Evolutionary conservation across 768 basidiomycete genomes (phyloP).

Genomic region (Fomitopsis serialis): DNA sequence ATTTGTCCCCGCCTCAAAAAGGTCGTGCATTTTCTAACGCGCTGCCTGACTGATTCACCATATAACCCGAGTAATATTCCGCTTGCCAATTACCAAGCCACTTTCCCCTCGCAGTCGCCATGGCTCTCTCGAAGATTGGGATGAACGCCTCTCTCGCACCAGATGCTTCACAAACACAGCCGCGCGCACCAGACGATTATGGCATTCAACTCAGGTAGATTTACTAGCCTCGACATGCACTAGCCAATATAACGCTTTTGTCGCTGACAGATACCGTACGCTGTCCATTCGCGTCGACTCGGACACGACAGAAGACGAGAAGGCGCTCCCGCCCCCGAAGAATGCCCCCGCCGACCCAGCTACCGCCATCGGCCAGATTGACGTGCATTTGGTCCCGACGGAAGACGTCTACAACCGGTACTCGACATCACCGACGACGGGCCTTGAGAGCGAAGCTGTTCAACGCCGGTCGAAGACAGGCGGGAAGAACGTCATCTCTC

Average conservation of each 20-base stretch:
- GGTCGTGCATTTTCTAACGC: too few species aligned
- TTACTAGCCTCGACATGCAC: neutral
- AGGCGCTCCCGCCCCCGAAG: slow-evolving; percentile 13
- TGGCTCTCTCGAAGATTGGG: too few species aligned
- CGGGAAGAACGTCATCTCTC: too few species aligned
- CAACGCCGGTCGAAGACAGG: slow-evolving; percentile 36
- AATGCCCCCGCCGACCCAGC: slow-evolving; percentile 25
- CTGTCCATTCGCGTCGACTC: slow-evolving; percentile 42
- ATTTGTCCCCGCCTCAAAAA: too few species aligned
- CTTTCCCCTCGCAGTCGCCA: too few species aligned
- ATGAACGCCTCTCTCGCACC: too few species aligned
- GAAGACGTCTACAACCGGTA: slow-evolving; percentile 41
- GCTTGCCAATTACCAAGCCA: too few species aligned
- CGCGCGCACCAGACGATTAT: neutral
- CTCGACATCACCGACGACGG: slow-evolving; percentile 37
- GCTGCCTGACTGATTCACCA: too few species aligned
- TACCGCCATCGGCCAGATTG: slow-evolving; percentile 37
- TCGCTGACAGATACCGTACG: slow-evolving; percentile 32
- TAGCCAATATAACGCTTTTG: neutral
- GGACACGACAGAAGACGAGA: slow-evolving; percentile 20
- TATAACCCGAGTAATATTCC: too few species aligned
- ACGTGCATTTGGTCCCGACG: slow-evolving; percentile 38
- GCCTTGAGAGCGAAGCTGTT: slow-evolving; percentile 45
- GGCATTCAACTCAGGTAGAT: neutral
- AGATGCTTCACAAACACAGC: too few species aligned